These are phyloP conservation scores for Hygrophorus pudorinus DNA, from an alignment of 768 basidiomycete genomes.

Conservation along the genomic window DNA sequence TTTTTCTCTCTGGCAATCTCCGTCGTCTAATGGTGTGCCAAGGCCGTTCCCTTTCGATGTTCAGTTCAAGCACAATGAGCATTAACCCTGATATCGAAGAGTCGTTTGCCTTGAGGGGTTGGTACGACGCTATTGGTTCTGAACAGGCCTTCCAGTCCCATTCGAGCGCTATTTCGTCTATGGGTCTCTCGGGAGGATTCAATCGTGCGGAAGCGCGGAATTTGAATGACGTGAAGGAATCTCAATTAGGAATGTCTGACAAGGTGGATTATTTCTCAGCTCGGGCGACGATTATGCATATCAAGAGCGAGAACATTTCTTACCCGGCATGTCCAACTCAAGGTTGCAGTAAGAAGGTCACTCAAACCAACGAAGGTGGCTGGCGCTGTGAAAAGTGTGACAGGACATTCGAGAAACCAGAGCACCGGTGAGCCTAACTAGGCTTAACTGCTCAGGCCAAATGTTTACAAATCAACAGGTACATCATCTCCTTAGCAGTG, in stretches of 20 bases:
- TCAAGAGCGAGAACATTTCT: conserved; percentile 70
- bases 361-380: conserved; percentile 41
- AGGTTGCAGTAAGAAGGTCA: conserved; percentile 86
- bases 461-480: conserved; percentile 28
- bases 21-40: conserved; percentile 4
- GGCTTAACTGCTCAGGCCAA: background rate
- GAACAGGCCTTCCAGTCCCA: conserved; percentile 63
- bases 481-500: conserved; percentile 77
- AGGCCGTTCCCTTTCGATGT: conserved; percentile 82
- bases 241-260: conserved; percentile 65
- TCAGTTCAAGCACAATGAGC: conserved; percentile 71
- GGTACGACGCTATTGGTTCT: conserved; percentile 75
- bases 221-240: conserved; percentile 69
- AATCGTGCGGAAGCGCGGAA: conserved; percentile 66
- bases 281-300: conserved; percentile 79
- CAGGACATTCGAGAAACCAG: conserved; percentile 54
- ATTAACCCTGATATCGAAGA: conserved; percentile 89
- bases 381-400: conserved; percentile 96
- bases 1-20: background rate
- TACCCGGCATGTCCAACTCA: conserved; percentile 84
- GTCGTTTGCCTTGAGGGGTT: conserved; percentile 77
- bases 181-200: conserved; percentile 37
- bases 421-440: conserved; percentile 56
- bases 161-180: conserved; percentile 29
- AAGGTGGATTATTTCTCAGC: conserved; percentile 72